A percentile compares a stretch with the other conserved stretches of the same genome.
phyloP scores from a whole-genome alignment of 176 grass and related monocot genomes.

The Thinopyrum elongatum region DNA sequence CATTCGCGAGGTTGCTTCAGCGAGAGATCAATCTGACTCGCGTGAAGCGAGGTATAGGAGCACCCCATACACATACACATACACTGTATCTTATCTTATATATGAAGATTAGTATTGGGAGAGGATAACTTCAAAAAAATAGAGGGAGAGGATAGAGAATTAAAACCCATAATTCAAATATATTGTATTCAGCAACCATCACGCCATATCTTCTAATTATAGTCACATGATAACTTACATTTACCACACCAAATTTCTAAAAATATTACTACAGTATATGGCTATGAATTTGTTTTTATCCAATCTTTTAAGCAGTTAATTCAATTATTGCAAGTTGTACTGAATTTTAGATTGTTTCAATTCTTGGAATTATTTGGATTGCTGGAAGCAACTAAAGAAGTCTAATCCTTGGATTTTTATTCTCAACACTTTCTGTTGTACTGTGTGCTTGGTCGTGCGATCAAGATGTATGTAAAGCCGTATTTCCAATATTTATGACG shows the following conservation, averaged over 20 bases:
- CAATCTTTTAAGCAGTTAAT: not conserved
- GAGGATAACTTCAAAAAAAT: too few species aligned
- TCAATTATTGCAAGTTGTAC: not conserved
- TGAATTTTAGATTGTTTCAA: slow-evolving; percentile 15
- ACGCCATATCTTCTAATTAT: not conserved
- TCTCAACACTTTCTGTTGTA: not conserved
- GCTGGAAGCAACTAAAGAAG: slow-evolving; percentile 32
- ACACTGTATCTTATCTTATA: too few species aligned
- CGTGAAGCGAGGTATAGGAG: too few species aligned
- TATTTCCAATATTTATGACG: too few species aligned
- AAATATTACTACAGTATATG: not conserved
- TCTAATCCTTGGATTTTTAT: slow-evolving; percentile 40
- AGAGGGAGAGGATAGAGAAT: too few species aligned
- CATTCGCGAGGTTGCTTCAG: too few species aligned
- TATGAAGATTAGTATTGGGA: too few species aligned
- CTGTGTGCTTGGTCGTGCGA: not conserved
- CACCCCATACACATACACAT: too few species aligned
- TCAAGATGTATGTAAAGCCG: not conserved
- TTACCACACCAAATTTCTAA: not conserved
- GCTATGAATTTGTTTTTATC: not conserved
- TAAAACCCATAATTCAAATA: too few species aligned
- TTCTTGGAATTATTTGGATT: slow-evolving; percentile 53
- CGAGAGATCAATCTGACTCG: too few species aligned
- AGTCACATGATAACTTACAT: not conserved
- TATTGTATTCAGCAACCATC: not conserved